Percentiles rank a stretch among this genome's conserved stretches.
Conservation (phyloP, 768 basidiomycete species). For the Hydnomerulius pinastri region DNA sequence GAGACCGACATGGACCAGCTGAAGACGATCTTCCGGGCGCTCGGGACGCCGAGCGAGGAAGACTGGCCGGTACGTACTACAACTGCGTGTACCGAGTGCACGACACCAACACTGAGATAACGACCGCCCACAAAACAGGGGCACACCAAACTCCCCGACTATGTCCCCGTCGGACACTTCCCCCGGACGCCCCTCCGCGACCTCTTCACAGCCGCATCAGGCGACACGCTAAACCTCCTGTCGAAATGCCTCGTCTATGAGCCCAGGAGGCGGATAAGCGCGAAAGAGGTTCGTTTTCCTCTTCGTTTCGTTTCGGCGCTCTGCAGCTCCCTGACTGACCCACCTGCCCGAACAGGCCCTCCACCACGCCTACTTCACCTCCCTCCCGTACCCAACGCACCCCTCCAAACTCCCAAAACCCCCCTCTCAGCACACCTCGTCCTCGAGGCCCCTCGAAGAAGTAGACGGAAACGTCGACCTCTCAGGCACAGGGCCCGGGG, state of each 20-base stretch:
- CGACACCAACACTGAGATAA: background rate
- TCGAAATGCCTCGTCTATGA: slow-evolving; percentile 81
- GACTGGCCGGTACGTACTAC: slow-evolving; percentile 99
- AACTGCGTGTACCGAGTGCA: background rate
- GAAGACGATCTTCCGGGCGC: slow-evolving; percentile 89
- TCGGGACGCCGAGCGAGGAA: slow-evolving; percentile 94
- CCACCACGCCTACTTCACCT: slow-evolving; percentile 83
- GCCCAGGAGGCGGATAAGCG: slow-evolving; percentile 78
- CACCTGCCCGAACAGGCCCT: slow-evolving; percentile 59
- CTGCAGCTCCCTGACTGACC: background rate
- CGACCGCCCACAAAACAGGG: slow-evolving; percentile 52
- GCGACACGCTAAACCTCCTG: slow-evolving; percentile 83
- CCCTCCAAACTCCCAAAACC: slow-evolving; percentile 88
- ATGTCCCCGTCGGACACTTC: slow-evolving; percentile 82
- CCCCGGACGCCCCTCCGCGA: slow-evolving; percentile 80
- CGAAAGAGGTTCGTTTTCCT: slow-evolving; percentile 62
- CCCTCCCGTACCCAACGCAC: slow-evolving; percentile 84
- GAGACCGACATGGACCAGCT: slow-evolving; percentile 97
- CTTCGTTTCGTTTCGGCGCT: background rate
- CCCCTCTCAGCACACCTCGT: slow-evolving; percentile 39
- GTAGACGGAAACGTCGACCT: slow-evolving; percentile 72
- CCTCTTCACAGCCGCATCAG: slow-evolving; percentile 88
- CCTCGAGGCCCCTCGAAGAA: slow-evolving; percentile 68
- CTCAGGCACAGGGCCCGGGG: slow-evolving; percentile 48
- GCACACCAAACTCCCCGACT: slow-evolving; percentile 88